A percentile compares a stretch with the other conserved stretches of the same genome.
Conservation (phyloP, 306 rosid species). For the Lathyrus sativus region DNA sequence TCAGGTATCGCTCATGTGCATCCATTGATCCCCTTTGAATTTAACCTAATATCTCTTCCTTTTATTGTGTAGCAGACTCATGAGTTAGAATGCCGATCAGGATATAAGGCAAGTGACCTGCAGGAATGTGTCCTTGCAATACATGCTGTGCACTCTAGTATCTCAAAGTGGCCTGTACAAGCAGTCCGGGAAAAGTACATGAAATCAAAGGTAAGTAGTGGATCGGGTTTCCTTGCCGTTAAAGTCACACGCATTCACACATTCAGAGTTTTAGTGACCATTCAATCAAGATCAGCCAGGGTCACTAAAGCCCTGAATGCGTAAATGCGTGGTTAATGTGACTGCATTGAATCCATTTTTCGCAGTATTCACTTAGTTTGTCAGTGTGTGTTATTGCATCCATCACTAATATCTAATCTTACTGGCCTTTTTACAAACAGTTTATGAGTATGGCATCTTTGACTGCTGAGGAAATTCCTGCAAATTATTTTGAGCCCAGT, state of each 20-base stretch:
- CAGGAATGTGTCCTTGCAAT: constrained; percentile 49
- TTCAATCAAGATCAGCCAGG: too few species aligned
- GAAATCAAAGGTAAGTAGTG: constrained; percentile 40
- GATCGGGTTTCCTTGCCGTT: too few species aligned
- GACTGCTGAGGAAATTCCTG: constrained; percentile 48
- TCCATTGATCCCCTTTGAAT: too few species aligned
- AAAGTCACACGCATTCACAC: too few species aligned
- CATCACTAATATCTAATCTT: neutral
- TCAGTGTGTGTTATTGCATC: neutral
- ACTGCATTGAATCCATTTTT: too few species aligned
- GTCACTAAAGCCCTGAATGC: too few species aligned
- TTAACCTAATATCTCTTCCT: neutral
- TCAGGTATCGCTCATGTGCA: neutral
- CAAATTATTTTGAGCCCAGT: neutral
- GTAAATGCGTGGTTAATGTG: too few species aligned
- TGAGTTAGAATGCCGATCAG: constrained; percentile 40
- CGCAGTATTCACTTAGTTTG: neutral
- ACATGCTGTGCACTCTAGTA: constrained; percentile 46
- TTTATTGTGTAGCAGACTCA: constrained; percentile 35
- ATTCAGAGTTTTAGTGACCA: too few species aligned
- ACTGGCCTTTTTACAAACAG: constrained; percentile 37
- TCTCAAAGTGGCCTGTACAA: constrained; percentile 36
- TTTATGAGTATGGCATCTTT: constrained; percentile 37
- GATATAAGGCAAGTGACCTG: constrained; percentile 44
- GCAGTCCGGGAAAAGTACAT: constrained; percentile 48